Evolutionary conservation across 768 basidiomycete genomes (phyloP).

Genomic region (Boletus edulis): DNA sequence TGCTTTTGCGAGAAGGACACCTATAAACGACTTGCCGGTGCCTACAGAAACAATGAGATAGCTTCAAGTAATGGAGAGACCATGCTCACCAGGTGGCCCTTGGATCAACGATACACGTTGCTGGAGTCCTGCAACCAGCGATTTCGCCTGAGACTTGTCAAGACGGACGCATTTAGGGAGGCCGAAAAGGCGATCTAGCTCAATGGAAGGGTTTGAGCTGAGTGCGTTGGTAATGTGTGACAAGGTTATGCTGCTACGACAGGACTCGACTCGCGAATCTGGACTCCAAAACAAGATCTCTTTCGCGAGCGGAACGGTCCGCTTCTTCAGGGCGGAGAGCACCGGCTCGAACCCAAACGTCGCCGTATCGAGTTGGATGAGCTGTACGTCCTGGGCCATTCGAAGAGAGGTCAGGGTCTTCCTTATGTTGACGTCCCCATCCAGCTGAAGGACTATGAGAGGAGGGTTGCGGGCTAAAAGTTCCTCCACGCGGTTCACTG

Average conservation of each 20-base stretch:
- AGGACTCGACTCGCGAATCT: conserved; percentile 1
- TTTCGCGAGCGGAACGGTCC: conserved; percentile 40
- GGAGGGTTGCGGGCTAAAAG: conserved; percentile 47
- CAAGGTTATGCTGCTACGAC: not conserved
- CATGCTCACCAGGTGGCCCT: conserved; percentile 60
- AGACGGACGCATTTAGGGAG: conserved; percentile 40
- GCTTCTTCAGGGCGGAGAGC: conserved; percentile 46
- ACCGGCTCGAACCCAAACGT: conserved; percentile 63
- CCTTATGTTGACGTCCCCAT: conserved; percentile 37
- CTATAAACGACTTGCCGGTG: conserved; percentile 73
- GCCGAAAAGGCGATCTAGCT: conserved; percentile 38
- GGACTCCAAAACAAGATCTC: conserved; percentile 56
- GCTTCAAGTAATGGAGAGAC: not conserved
- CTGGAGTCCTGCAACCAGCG: conserved; percentile 49
- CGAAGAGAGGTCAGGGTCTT: conserved; percentile 41
- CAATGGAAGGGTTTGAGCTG: conserved; percentile 28
- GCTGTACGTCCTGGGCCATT: conserved; percentile 30
- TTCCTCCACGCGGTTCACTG: conserved; percentile 53
- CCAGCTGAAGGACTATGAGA: conserved; percentile 51
- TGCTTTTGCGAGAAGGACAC: conserved; percentile 58
- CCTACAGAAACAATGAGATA: conserved; percentile 36
- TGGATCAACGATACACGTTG: conserved; percentile 62
- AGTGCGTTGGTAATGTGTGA: conserved; percentile 27
- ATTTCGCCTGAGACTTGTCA: conserved; percentile 47
- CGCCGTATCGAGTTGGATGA: conserved; percentile 58